Evolutionary conservation across 2,329 filamentous ascomycete genomes (phyloP), one percentile per base, ranked within the genome.

Genomic region (Nectriaceae sp.): DNA sequence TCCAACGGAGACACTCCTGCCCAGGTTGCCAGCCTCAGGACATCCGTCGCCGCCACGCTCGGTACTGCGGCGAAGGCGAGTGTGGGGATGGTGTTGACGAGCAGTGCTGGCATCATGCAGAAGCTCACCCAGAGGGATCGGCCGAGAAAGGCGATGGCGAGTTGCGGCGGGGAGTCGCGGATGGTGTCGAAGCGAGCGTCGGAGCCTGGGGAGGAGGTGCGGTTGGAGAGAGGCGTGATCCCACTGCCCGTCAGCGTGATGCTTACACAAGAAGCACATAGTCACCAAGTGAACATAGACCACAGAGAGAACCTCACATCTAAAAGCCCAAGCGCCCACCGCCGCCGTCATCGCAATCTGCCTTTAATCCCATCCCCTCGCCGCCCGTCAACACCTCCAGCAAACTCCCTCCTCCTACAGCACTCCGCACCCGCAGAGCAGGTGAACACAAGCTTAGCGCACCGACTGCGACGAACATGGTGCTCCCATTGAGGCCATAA

Each of bases 51-150:
- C 3, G 71, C 76, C 2, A 84, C 63, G 24, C 6, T 6, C 24
- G 24, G 24, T 1, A 75, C 70, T 4, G 56, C 42, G 3, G 76
- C 72, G 2, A 87, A 68, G 1, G 75, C 73, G 2, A 75, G 70
- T 2, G 77, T 71, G 0, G 85, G 83, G 5, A 86, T 75, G 5
- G 80, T 72, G 65, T 88, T 88, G 46, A 88, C 61, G 3, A 83
- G 78, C 5, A 88, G 69, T 8, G 89, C 77, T 11, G 86, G 85
- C 56, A 87, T 72, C 4, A 86, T 72, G 64, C 82, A 85, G n/a
- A 88, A 71, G 2, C 81, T 81, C 2, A 88, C 82, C 85, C 85
- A 89, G 0, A 78, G 76, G 5, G 85, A 84, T 66, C 89, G 85
- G 3, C 78, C 79, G 43, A 70, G 52, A 52, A 70, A 78, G 13